Base-by-base conservation (phyloP, 345 rosid genomes). In the Sisymbrium altissimum region DNA sequence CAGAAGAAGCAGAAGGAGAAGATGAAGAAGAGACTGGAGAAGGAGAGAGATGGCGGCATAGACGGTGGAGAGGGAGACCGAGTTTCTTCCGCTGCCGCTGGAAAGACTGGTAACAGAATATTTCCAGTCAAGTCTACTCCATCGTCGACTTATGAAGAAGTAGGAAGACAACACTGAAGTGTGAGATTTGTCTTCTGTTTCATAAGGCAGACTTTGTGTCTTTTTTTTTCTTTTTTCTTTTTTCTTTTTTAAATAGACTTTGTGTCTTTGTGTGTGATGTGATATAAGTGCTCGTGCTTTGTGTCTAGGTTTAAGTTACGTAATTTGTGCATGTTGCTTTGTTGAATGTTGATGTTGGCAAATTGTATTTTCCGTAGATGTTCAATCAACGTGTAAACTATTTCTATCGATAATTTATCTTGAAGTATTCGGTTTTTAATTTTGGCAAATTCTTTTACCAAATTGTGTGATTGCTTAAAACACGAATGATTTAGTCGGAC, bases 1-100 rank as follows among this genome's bases (percentile, higher is more conserved):
- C 77, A 78, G 48, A 66, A 59, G 64, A 78, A 72, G 50, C 72
- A 64, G 14, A 72, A 78, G 61, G 81, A 78, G 69, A 78, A 78
- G 56, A 71, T 36, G 80, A 76, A 76, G 58, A 76, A 72, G 66
- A 76, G 64, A 13, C 25, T 72, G 36, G 73, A 78, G 63, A 65
- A 71, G 18, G 76, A 8, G 57, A 78, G 62, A 58, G 50, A 71
- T 12, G 35, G 73, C 2, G 44, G 58, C 17, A 12, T 46, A 7
- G 66, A 66, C 7, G 68, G 64, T 49, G 74, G 57, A 52, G 79
- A 32, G 25, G 41, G 12, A n/a, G 49, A 3, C 38, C 54, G 50
- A 9, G 65, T 69, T 76, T 76, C 65, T 76, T 62, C 70, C 11
- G 17, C 74, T 45, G 44, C 70, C 57, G 12, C 44, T 12, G 70